Evolutionary conservation across 106 monocot species (phyloP).

Genomic region (Agapanthus africanus): DNA sequence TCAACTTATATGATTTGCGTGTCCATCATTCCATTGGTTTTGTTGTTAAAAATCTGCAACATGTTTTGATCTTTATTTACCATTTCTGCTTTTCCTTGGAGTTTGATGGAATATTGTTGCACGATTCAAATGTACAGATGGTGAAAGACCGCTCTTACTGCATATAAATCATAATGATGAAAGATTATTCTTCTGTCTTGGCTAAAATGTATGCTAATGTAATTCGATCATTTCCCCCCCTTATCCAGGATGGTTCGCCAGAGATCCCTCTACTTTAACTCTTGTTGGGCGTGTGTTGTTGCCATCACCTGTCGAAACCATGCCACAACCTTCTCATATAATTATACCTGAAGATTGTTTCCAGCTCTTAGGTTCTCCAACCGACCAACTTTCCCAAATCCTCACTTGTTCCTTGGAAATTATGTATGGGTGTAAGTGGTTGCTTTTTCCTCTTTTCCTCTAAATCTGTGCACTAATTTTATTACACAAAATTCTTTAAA

Average conservation of each 20-base stretch:
- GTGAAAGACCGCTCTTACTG: too few species aligned
- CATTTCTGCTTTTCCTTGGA: not conserved
- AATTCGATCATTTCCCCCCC: not conserved
- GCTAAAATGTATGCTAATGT: too few species aligned
- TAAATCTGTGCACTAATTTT: not conserved
- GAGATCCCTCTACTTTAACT: slow-evolving; percentile 51
- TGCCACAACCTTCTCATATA: slow-evolving; percentile 33
- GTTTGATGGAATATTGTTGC: not conserved
- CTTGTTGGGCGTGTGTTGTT: slow-evolving; percentile 54
- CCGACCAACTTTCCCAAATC: slow-evolving; percentile 43
- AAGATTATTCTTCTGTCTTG: not conserved
- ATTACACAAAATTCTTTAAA: not conserved
- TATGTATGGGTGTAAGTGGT: slow-evolving; percentile 47
- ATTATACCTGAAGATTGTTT: slow-evolving; percentile 79
- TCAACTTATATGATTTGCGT: not conserved
- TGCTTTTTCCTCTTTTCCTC: not conserved
- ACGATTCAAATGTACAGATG: not conserved
- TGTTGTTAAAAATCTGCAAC: not conserved
- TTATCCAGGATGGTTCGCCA: slow-evolving; percentile 88
- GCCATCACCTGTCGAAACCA: slow-evolving; percentile 24
- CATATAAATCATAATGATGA: not conserved
- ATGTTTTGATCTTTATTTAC: not conserved
- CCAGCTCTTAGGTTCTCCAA: slow-evolving; percentile 41
- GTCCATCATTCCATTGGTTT: not conserved
- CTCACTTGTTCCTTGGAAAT: slow-evolving; percentile 37